Conservation (phyloP, 441 rosid genomes). For the Omphalea diandra region DNA sequence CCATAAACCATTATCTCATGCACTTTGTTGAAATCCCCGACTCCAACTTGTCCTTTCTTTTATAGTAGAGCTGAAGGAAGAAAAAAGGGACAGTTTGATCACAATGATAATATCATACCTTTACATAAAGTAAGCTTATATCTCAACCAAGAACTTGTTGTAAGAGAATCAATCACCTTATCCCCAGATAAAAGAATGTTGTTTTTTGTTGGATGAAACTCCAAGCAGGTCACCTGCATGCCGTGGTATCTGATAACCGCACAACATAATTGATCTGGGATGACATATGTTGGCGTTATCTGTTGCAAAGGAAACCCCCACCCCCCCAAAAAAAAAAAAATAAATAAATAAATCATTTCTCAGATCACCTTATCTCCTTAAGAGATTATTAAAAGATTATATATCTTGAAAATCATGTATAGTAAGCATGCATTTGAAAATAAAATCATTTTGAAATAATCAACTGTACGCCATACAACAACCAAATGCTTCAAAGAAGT, state of each 20-base stretch:
- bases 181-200: constrained; percentile 90
- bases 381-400: constrained; percentile 6
- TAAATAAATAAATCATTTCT: neutral
- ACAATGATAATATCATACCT: constrained; percentile 13
- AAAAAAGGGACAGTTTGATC: constrained; percentile 6
- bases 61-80: constrained; percentile 12
- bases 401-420: neutral
- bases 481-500: neutral
- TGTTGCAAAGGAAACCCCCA: constrained; percentile 23
- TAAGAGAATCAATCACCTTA: constrained; percentile 50
- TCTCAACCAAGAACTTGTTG: neutral
- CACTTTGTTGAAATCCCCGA: constrained; percentile 85
- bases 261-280: constrained; percentile 81
- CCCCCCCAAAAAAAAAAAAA: constrained; percentile 14
- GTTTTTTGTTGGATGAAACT: constrained; percentile 86
- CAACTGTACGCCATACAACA: neutral
- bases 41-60: constrained; percentile 98
- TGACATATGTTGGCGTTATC: constrained; percentile 70
- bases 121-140: neutral
- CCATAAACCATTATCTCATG: constrained; percentile 83
- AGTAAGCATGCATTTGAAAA: neutral
- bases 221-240: constrained; percentile 86
- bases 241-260: constrained; percentile 92
- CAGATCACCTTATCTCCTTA: neutral
- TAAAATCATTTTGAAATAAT: neutral